Conservation (phyloP, 148 eudicot species). For the Polygonum aviculare region DNA sequence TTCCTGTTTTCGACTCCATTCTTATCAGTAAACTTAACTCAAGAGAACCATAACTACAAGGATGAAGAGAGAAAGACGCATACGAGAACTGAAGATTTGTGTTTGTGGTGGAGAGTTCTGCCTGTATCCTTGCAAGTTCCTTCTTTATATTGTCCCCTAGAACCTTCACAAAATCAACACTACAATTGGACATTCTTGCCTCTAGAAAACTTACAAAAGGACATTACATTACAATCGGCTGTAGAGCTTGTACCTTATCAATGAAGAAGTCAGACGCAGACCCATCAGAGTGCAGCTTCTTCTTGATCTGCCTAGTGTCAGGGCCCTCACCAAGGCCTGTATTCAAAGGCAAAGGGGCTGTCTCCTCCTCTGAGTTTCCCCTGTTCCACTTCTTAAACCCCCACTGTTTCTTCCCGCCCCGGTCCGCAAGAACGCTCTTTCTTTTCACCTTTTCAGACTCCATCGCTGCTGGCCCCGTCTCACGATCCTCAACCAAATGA, state of each 20-base stretch:
- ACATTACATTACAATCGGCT: no score
- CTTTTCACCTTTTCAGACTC: constrained; percentile 30
- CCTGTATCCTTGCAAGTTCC: constrained; percentile 57
- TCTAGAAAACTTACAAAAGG: no score
- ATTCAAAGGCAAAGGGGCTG: constrained; percentile 37
- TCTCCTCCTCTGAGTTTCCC: constrained; percentile 48
- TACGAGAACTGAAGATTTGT: constrained; percentile 49
- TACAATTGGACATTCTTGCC: neutral
- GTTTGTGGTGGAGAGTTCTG: constrained; percentile 40
- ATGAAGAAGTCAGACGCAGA: constrained; percentile 57
- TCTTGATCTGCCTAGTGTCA: constrained; percentile 40
- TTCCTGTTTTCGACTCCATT: constrained; percentile 30
- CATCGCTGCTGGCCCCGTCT: constrained; percentile 14
- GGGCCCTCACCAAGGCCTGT: constrained; percentile 32
- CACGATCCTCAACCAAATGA: neutral
- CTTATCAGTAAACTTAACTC: neutral
- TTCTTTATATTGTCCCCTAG: constrained; percentile 64
- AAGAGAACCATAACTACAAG: constrained; percentile 1
- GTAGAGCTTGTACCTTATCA: constrained; percentile 44
- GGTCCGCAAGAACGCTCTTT: constrained; percentile 18
- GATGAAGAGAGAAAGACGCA: constrained; percentile 17
- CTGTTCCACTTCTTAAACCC: constrained; percentile 72
- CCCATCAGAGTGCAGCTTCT: constrained; percentile 46
- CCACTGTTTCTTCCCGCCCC: constrained; percentile 28
- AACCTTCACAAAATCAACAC: constrained; percentile 30